Percentiles rank a stretch among this genome's conserved stretches.
These are phyloP conservation scores for Trichoderma sp. DNA, from an alignment of 2,329 filamentous ascomycete genomes.

Conservation along the genomic window DNA sequence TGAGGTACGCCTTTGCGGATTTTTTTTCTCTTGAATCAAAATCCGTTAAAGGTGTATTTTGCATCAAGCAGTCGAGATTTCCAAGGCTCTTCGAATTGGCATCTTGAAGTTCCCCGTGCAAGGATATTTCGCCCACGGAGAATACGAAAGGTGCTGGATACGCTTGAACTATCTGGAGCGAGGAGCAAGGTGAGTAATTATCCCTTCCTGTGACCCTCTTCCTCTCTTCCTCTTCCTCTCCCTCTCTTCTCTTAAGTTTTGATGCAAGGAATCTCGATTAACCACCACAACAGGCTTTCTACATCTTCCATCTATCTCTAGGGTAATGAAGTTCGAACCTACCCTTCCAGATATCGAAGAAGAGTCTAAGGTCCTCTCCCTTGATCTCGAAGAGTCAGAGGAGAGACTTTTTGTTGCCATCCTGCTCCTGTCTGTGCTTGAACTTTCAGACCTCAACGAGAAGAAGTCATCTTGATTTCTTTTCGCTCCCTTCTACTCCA, in stretches of 20 bases:
- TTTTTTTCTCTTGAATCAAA: not conserved
- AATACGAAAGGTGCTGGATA: not conserved
- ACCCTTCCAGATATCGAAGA: not conserved
- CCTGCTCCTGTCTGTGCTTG: not conserved
- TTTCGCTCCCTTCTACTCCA: not conserved
- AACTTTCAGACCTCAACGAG: not conserved
- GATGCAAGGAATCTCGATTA: not conserved
- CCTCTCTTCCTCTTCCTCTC: too few species aligned
- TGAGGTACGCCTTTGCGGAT: not conserved
- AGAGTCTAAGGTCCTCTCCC: not conserved
- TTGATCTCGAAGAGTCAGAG: not conserved
- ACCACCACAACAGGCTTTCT: not conserved
- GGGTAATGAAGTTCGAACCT: not conserved
- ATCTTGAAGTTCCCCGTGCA: not conserved
- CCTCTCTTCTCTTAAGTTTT: not conserved
- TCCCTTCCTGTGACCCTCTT: not conserved
- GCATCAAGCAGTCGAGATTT: not conserved
- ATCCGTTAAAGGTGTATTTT: not conserved
- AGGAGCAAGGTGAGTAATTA: not conserved
- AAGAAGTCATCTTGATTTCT: not conserved
- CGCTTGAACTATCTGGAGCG: not conserved
- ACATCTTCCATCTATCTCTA: conserved; percentile 4
- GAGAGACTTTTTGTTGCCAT: not conserved
- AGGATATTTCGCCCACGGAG: not conserved
- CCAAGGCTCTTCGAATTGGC: not conserved